Conservation (phyloP, 352 stramenopile genomes). For the Phytopythium kandeliae region DNA sequence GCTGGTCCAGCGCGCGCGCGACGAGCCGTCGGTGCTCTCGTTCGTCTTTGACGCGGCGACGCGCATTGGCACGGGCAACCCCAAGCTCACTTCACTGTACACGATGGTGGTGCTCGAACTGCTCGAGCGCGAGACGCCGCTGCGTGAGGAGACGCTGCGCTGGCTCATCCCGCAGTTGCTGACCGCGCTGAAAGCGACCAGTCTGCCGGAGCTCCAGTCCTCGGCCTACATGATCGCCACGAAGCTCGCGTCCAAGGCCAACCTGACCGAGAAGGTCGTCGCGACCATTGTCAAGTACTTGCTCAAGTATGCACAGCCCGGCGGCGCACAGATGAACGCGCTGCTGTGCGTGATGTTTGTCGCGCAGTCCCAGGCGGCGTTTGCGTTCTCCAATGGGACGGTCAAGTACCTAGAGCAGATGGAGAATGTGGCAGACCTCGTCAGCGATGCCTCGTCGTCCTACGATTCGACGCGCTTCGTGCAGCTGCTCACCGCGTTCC, state of each 20-base stretch:
- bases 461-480: slow-evolving; percentile 80
- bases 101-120: slow-evolving; percentile 75
- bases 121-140: slow-evolving; percentile 50
- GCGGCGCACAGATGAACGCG: slow-evolving; percentile 61
- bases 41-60: slow-evolving; percentile 64
- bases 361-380: slow-evolving; percentile 66
- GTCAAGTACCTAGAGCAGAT: slow-evolving; percentile 66
- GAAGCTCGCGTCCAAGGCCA: slow-evolving; percentile 78
- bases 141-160: slow-evolving; percentile 67
- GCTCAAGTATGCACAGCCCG: slow-evolving; percentile 61
- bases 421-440: slow-evolving; percentile 58
- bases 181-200: slow-evolving; percentile 52
- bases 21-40: slow-evolving; percentile 70
- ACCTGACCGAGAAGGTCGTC: slow-evolving; percentile 64
- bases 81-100: slow-evolving; percentile 86
- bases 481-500: slow-evolving; percentile 39
- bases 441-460: slow-evolving; percentile 49
- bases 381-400: slow-evolving; percentile 39
- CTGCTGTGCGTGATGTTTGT: slow-evolving; percentile 74
- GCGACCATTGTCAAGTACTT: slow-evolving; percentile 69
- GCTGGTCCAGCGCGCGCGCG: slow-evolving; percentile 66
- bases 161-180: slow-evolving; percentile 80
- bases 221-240: slow-evolving; percentile 83
- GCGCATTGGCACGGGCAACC: slow-evolving; percentile 55
- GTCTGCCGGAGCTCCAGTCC: slow-evolving; percentile 71